Percentiles rank a stretch among this genome's conserved stretches.
These are phyloP conservation scores for Erodium moschatum DNA, from an alignment of 441 rosid genomes.

Conservation along the genomic window DNA sequence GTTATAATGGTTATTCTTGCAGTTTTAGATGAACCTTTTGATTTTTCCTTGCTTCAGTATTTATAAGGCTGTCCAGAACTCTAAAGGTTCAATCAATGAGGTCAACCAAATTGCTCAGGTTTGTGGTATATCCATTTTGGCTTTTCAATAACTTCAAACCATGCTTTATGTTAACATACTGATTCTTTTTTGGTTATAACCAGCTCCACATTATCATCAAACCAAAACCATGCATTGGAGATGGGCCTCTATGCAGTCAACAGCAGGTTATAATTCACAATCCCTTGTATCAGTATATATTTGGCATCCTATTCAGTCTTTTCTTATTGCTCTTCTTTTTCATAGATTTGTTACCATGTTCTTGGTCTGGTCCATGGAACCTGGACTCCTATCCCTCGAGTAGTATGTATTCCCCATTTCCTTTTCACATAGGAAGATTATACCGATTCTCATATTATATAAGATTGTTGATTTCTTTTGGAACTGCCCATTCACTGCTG, in stretches of 20 bases:
- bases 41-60: constrained; percentile 44
- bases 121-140: constrained; percentile 21
- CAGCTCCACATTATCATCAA: constrained; percentile 87
- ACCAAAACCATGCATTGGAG: constrained; percentile 67
- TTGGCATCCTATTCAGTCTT: constrained; percentile 14
- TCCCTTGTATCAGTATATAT: constrained; percentile 2
- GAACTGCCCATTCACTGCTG: neutral
- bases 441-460: neutral
- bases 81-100: constrained; percentile 69
- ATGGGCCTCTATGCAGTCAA: constrained; percentile 73
- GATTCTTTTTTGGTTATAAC: constrained; percentile 24
- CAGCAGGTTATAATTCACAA: constrained; percentile 56
- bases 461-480: neutral
- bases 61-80: constrained; percentile 73
- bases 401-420: constrained; percentile 40
- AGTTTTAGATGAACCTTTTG: neutral
- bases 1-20: neutral
- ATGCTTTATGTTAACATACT: constrained; percentile 20
- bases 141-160: neutral
- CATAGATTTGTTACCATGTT: constrained; percentile 94
- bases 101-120: constrained; percentile 98
- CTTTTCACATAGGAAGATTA: constrained; percentile 5
- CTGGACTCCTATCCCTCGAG: constrained; percentile 96
- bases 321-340: constrained; percentile 22
- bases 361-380: constrained; percentile 92